Percentiles rank a stretch among this genome's conserved stretches.
Conservation (phyloP, 441 rosid genomes). For the Dalechampia spathulata region DNA sequence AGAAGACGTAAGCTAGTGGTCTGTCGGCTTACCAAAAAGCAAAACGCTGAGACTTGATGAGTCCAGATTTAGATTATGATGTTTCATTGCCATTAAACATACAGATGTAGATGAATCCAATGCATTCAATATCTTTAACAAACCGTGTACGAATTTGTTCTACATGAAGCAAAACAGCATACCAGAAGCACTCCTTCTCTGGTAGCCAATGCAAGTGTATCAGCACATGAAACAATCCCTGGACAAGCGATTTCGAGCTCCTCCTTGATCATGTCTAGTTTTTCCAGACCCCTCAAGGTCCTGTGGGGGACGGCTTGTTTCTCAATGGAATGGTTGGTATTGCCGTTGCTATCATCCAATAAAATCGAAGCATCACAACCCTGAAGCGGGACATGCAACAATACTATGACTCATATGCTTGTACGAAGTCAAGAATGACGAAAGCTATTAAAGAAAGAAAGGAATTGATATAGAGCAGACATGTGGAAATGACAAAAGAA, state of each 20-base stretch:
- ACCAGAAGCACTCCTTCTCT: slow-evolving; percentile 45
- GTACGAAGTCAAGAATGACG: too few relatives aligned
- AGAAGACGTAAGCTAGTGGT: background rate
- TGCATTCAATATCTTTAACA: background rate
- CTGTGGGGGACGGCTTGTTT: slow-evolving; percentile 29
- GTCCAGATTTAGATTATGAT: too few relatives aligned
- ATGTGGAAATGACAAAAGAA: too few relatives aligned
- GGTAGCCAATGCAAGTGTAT: slow-evolving; percentile 39
- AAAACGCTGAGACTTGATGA: background rate
- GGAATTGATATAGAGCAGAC: too few relatives aligned
- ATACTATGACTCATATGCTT: too few relatives aligned
- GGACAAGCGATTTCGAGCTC: slow-evolving; percentile 40
- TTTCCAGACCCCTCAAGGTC: slow-evolving; percentile 33
- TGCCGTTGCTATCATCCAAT: slow-evolving; percentile 29
- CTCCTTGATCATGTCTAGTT: slow-evolving; percentile 28
- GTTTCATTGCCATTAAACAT: too few relatives aligned
- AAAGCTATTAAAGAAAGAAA: too few relatives aligned
- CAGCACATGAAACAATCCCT: slow-evolving; percentile 43
- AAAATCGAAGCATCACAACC: slow-evolving; percentile 51
- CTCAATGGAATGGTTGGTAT: slow-evolving; percentile 21
- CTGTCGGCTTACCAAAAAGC: background rate
- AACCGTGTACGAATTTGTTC: too few relatives aligned
- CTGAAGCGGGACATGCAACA: slow-evolving; percentile 14
- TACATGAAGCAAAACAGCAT: slow-evolving; percentile 4
- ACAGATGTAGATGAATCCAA: too few relatives aligned